A percentile compares a stretch with the other conserved stretches of the same genome.
phyloP scores from a whole-genome alignment of 331 rosid genomes.

The Stylosanthes scabra region DNA sequence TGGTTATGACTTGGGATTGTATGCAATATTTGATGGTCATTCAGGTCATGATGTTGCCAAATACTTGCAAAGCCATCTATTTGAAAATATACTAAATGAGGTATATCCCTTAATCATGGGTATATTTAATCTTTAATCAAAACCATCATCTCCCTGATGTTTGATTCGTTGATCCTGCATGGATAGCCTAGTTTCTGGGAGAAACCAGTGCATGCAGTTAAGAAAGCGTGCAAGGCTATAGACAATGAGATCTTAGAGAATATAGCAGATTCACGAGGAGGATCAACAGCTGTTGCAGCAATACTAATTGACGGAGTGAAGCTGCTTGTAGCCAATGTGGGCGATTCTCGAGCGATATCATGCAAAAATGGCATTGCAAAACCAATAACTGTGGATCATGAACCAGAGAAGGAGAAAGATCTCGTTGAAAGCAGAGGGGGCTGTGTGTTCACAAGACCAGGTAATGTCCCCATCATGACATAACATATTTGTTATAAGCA shows the following conservation, averaged over 20 bases:
- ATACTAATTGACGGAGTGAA: conserved; percentile 57
- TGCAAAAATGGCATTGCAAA: conserved; percentile 52
- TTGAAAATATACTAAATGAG: conserved; percentile 53
- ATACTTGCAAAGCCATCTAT: conserved; percentile 60
- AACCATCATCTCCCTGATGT: background rate
- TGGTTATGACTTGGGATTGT: conserved; percentile 54
- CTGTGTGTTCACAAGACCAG: conserved; percentile 46
- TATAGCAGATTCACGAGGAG: conserved; percentile 49
- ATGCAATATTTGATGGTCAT: conserved; percentile 66
- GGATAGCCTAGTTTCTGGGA: conserved; percentile 63
- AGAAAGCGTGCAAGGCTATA: conserved; percentile 56
- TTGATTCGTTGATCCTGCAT: conserved; percentile 31
- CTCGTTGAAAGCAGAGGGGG: conserved; percentile 71
- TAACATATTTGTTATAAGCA: background rate
- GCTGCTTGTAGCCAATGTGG: conserved; percentile 59
- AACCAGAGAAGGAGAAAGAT: conserved; percentile 57
- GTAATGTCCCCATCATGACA: conserved; percentile 29
- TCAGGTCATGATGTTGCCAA: conserved; percentile 63
- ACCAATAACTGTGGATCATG: conserved; percentile 63
- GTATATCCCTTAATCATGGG: conserved; percentile 12
- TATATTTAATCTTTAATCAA: background rate
- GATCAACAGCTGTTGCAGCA: conserved; percentile 75
- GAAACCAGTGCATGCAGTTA: conserved; percentile 56
- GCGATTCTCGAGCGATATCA: conserved; percentile 63
- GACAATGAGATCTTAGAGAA: conserved; percentile 58